A percentile compares a stretch with the other conserved stretches of the same genome.
Evolutionary conservation across 2,329 filamentous ascomycete genomes (phyloP).

Genomic region (Fusarium duplospermum): DNA sequence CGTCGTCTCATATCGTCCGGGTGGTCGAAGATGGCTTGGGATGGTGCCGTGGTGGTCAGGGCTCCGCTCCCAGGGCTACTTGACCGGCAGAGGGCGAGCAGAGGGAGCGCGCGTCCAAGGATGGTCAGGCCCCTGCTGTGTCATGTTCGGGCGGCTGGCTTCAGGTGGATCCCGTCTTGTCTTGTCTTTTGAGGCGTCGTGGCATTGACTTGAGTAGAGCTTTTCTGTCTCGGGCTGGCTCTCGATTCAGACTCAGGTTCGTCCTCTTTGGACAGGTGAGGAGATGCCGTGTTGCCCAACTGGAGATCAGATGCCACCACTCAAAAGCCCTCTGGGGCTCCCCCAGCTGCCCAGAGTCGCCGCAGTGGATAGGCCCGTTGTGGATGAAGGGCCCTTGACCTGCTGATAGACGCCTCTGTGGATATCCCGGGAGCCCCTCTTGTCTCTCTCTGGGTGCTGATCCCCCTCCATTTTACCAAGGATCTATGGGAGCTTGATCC

Average conservation of each 20-base stretch:
- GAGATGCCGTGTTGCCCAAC: conserved; percentile 18
- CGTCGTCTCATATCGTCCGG: background rate
- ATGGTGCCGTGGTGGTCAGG: background rate
- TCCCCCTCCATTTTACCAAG: conserved; percentile 3
- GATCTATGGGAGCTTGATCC: conserved; percentile 1
- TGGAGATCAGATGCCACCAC: background rate
- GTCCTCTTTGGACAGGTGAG: conserved; percentile 13
- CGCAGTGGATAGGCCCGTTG: conserved; percentile 10
- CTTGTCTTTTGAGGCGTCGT: background rate
- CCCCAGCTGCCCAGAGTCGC: background rate
- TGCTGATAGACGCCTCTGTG: conserved; percentile 6
- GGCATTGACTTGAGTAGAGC: background rate
- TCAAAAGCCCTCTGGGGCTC: background rate
- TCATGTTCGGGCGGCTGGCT: conserved; percentile 1
- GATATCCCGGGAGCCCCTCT: background rate
- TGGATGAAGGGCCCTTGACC: conserved; percentile 4
- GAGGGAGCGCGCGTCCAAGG: conserved; percentile 3
- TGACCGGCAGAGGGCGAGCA: conserved; percentile 6
- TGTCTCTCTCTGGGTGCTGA: background rate
- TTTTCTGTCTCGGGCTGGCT: background rate
- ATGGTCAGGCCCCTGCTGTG: conserved; percentile 15
- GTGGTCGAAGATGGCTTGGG: conserved; percentile 11
- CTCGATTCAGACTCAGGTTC: background rate
- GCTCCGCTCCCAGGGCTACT: conserved; percentile 4
- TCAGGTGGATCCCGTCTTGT: background rate